phyloP scores from a whole-genome alignment of 2,329 filamentous ascomycete species.

The Myriosclerotinia scirpicola region DNA sequence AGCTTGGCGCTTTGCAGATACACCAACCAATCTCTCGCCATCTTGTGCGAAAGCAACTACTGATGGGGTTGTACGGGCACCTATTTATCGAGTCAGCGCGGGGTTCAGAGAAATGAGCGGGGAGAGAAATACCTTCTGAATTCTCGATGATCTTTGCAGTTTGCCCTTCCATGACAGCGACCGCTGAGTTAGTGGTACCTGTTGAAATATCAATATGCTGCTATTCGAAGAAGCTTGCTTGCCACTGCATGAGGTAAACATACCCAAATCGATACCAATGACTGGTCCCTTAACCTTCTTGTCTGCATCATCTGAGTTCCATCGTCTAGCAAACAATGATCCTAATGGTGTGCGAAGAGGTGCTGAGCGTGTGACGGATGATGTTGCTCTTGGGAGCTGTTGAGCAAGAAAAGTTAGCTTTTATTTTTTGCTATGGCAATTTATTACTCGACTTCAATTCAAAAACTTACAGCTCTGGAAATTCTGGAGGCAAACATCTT shows the following conservation, averaged over 20 bases:
- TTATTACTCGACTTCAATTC: neutral
- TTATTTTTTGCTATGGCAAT: constrained; percentile 37
- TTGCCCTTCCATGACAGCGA: constrained; percentile 98
- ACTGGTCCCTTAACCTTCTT: constrained; percentile 92
- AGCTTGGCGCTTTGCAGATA: constrained; percentile 95
- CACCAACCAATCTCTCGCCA: constrained; percentile 93
- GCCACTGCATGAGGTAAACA: constrained; percentile 40
- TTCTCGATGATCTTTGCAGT: constrained; percentile 95
- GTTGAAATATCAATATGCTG: constrained; percentile 30
- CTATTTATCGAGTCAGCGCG: constrained; percentile 44
- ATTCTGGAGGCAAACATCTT: constrained; percentile 73
- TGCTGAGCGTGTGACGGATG: constrained; percentile 66
- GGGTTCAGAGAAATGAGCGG: neutral
- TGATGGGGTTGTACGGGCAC: constrained; percentile 87
- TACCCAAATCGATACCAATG: constrained; percentile 97
- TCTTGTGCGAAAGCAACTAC: constrained; percentile 95
- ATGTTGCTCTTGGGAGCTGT: constrained; percentile 76
- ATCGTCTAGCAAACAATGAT: constrained; percentile 75
- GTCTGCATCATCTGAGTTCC: constrained; percentile 65
- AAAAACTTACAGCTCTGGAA: constrained; percentile 68
- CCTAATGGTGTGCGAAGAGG: constrained; percentile 68
- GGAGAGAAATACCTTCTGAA: constrained; percentile 68
- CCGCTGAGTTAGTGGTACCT: constrained; percentile 95
- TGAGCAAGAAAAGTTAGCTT: constrained; percentile 21
- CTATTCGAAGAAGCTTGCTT: constrained; percentile 11